Base-by-base conservation (phyloP, 352 stramenopile genomes). In the Phytophthora rubi region DNA sequence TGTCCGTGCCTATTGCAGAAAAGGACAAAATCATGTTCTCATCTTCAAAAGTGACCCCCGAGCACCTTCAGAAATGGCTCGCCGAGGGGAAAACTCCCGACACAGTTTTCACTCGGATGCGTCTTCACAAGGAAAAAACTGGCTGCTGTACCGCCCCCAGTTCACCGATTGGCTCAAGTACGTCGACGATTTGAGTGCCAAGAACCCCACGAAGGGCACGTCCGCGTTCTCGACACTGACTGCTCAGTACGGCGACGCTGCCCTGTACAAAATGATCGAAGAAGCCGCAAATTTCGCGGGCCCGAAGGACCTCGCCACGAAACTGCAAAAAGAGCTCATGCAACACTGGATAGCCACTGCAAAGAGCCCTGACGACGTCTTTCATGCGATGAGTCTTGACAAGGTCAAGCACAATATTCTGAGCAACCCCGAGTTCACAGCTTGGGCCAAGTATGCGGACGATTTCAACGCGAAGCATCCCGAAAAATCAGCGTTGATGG, bases 121-220 rank as follows among this genome's bases (percentile, higher is more conserved):
- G 37, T 7, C 37, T 44, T 5, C 4, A 44, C 37, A 44, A 44
- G 37, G 12, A 12, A 6, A 12, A 1, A 15, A n/a, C 6, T 44
- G 12, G 12, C 37, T 44, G 3, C 26, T 30, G 26, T 5, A 30
- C 26, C 26, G 4, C 4, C 26, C 26, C 26, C 26, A 30, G 26
- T 30, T 30, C 26, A 30, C 26, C 26, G 26, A 30, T 6, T 30
- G 26, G 26, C 26, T 30, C 0, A 30, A 30, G 35, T 64, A 64
- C 13, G 57, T 42, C 28, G 57, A 64, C 6, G 44, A 64, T 45
- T 55, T 56, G 18, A 61, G 26, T 51, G 21, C 33, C 18, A 39
- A 21, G n/a, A 21, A 12, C 6, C n/a, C 54, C 1, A 23, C 35
- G 7, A 63, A 63, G 7, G 30, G 18, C 21, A 56, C 30, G 9